Evolutionary conservation across 176 grass and related monocot genomes (phyloP), one percentile per base, ranked within the genome.

Genomic region (maize (Zea mays)): DNA sequence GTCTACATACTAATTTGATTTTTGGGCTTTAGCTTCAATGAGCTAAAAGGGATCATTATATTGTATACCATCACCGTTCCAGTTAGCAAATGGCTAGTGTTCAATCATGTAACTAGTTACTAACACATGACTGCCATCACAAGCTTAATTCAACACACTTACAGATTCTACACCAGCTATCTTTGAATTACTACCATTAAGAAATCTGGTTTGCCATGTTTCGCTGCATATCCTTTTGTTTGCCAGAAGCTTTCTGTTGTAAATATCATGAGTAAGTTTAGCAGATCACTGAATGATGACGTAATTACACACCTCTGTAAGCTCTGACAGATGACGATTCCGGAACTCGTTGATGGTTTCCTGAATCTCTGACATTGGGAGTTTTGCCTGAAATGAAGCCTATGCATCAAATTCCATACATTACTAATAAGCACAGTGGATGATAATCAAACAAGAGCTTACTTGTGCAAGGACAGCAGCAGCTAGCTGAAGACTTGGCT

Each of bases 381-480:
- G 83, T 82, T 99, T 99, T 69, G 92, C 87, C 96, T 99, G 81
- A 40, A 67, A 43, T 73, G 34, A 50, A 69, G 57, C 9, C 33
- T 64, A 67, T 36, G 15, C 13, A 56, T 82, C 17, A 85, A 48
- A 73, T 34, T 79, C 15, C 60, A 65, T 36, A n/a, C 78, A 45
- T 61, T 55, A 54, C 11, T 10, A 72, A 73, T 78, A 37, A 61
- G 40, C 16, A 62, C 19, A 20, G 63, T n/a, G 54, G 74, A 37
- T 61, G 27, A 72, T 42, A 46, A 79, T 58, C 47, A 52, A 27
- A 55, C 15, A 7, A 20, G 37, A 66, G 38, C 74, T 80, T 86
- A 99, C 96, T 85, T 99, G 96, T 64, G 92, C 90, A 87, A 99
- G 96, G 69, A 99, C 96, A 68, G 96, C 96, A 79, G 96, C 87